Base-by-base conservation (phyloP, 192 early-diverging fungal genomes). In the Dissophora ornata region DNA sequence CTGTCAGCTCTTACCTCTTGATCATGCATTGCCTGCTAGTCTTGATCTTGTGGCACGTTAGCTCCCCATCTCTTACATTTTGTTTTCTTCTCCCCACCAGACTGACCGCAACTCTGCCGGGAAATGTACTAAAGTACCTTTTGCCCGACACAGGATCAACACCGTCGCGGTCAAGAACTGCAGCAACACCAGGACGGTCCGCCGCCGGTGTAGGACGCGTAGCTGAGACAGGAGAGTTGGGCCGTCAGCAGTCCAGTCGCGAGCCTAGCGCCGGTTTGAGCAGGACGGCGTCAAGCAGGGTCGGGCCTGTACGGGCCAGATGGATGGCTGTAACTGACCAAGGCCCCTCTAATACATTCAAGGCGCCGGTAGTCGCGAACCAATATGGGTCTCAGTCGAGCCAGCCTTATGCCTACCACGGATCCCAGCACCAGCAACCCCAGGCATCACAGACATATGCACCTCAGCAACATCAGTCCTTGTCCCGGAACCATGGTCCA, bases 301-400 rank as follows among this genome's bases (percentile, higher is more conserved):
- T 62, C 38, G 73, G 73, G 49, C 73, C 73, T 13, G 58, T 77
- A 13, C 64, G 73, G 24, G 62, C 73, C 15, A 59, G 73, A 51
- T 67, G 64, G 21, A 59, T 62, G 44, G 24, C 65, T 1, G 29
- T 53, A 2, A 7, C 59, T 18, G 73, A 74, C 8, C 61, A 77
- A 18, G 34, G 26, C 8, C 19, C 69, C 22, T 62, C 71, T 3
- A 50, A 33, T 30, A 16, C 53, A 18, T 55, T 77, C 53, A 77
- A 62, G 25, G 21, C 45, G 4, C 25, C 52, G 0, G 15, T 45
- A 12, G 0, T 16, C n/a, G 9, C 58, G 4, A 25, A 18, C 38
- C 54, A 63, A 11, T 24, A 62, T 30, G 16, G 59, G 26, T 26
- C 18, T 1, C 57, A 52, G 61, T 41, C 61, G 2, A 22, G 51